These are phyloP conservation scores for Physocladia obscura DNA, from an alignment of 192 early-diverging fungal genomes.

Conservation along the genomic window DNA sequence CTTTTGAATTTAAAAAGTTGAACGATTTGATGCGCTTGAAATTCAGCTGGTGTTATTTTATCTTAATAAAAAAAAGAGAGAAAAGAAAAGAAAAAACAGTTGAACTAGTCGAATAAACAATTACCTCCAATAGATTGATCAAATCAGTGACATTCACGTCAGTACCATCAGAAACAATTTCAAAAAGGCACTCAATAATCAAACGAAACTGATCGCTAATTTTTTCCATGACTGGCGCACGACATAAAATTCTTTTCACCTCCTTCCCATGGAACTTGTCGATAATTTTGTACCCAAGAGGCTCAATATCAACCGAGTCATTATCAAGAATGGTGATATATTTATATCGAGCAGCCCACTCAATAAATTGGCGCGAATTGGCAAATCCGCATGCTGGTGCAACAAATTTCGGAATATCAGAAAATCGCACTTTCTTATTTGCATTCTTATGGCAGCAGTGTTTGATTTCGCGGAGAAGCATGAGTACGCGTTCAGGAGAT, in stretches of 20 bases:
- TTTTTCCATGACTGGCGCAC: neutral
- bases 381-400: neutral
- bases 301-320: neutral
- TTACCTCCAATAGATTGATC: neutral
- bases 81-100: no score
- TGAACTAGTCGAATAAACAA: no score
- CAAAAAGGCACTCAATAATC: neutral
- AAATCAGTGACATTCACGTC: neutral
- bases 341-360: neutral
- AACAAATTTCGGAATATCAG: neutral
- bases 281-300: neutral
- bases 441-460: neutral
- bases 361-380: neutral
- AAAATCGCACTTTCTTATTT: neutral
- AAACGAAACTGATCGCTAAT: neutral
- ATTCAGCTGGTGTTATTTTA: no score
- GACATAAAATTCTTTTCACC: neutral
- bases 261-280: neutral
- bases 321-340: neutral
- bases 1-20: no score
- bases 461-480: conserved; percentile 5
- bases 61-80: no score
- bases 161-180: neutral
- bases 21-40: no score
- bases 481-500: neutral